phyloP scores from a whole-genome alignment of 1,284 basidiomycete species.

The Tilletia caries region DNA sequence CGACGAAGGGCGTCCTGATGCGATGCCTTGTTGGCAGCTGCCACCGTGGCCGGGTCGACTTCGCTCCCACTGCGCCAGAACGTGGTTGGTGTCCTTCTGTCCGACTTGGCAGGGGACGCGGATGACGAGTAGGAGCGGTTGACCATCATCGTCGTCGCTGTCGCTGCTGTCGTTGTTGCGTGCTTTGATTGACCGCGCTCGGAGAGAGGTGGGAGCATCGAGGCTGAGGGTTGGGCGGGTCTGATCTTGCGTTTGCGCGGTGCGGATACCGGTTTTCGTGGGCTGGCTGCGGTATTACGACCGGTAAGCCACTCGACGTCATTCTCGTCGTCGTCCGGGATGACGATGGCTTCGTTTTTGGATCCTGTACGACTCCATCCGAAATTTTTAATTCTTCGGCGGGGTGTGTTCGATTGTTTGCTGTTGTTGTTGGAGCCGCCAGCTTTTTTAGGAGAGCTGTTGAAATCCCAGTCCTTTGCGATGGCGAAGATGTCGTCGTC shows the following conservation, averaged over 20 bases:
- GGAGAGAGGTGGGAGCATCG: too few relatives aligned
- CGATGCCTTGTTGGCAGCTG: background rate
- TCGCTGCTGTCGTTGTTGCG: too few relatives aligned
- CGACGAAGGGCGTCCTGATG: slow-evolving; percentile 7
- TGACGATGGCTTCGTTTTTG: background rate
- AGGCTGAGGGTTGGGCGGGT: too few relatives aligned
- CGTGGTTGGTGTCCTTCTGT: background rate
- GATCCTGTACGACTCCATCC: slow-evolving; percentile 8
- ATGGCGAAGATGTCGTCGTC: background rate
- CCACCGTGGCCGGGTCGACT: background rate
- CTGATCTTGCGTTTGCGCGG: background rate
- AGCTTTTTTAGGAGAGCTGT: too few relatives aligned
- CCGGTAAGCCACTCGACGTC: background rate
- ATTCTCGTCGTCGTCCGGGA: background rate
- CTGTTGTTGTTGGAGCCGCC: too few relatives aligned
- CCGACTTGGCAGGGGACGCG: background rate
- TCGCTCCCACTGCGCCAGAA: slow-evolving; percentile 11
- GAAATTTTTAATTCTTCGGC: background rate
- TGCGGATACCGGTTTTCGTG: background rate
- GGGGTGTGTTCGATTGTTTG: background rate
- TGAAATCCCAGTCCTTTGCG: background rate
- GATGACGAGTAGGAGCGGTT: too few relatives aligned
- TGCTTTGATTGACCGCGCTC: too few relatives aligned
- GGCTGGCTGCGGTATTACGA: too few relatives aligned
- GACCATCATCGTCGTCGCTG: too few relatives aligned